These are phyloP conservation scores for Spencermartinsiella europaea DNA, from an alignment of 805 yeast species.

Conservation along the genomic window DNA sequence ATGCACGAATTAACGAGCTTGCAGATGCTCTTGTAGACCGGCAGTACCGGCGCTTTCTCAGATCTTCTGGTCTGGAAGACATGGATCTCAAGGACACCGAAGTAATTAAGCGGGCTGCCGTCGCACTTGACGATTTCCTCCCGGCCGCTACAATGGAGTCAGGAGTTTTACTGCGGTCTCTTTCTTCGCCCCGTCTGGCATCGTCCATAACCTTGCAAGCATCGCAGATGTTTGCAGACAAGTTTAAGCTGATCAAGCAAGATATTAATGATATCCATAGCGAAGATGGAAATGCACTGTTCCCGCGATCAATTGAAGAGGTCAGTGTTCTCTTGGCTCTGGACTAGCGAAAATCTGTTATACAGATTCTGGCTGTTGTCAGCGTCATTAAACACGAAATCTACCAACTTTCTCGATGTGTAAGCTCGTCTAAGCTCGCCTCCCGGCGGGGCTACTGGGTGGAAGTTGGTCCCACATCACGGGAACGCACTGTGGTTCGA, in stretches of 20 bases:
- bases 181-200: slow-evolving; percentile 33
- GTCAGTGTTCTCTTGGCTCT: slow-evolving; percentile 26
- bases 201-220: slow-evolving; percentile 29
- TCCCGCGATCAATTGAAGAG: slow-evolving; percentile 28
- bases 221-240: slow-evolving; percentile 28
- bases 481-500: too few relatives aligned
- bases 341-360: too few relatives aligned
- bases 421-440: too few relatives aligned
- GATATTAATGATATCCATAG: slow-evolving; percentile 23
- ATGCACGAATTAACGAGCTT: slow-evolving; percentile 24
- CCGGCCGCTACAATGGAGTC: slow-evolving; percentile 32
- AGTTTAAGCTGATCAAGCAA: slow-evolving; percentile 29
- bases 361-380: too few relatives aligned
- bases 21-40: slow-evolving; percentile 24
- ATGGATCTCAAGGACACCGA: slow-evolving; percentile 4
- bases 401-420: too few relatives aligned
- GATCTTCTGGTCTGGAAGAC: slow-evolving; percentile 21
- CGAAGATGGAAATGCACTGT: slow-evolving; percentile 17
- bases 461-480: too few relatives aligned
- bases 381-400: too few relatives aligned
- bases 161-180: slow-evolving; percentile 24
- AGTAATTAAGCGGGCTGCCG: slow-evolving; percentile 18
- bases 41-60: slow-evolving; percentile 22
- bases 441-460: too few relatives aligned
- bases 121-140: slow-evolving; percentile 31